These are phyloP conservation scores for Boletus sp. DNA, from an alignment of 768 basidiomycete genomes.

Conservation along the genomic window DNA sequence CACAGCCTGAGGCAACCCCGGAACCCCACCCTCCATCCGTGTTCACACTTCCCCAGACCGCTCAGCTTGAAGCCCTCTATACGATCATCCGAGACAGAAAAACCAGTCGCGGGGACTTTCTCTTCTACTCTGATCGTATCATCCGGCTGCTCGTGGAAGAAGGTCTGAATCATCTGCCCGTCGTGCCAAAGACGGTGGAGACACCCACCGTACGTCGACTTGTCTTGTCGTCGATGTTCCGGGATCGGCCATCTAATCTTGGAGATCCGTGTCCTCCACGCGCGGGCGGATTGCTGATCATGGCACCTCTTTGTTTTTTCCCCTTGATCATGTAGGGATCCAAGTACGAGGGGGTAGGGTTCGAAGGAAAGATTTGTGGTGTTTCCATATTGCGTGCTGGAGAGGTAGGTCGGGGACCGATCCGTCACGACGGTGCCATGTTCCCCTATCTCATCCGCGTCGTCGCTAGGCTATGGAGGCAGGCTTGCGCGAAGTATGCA, in stretches of 20 bases:
- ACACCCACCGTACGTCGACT: constrained; percentile 71
- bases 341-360: constrained; percentile 86
- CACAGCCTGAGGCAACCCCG: constrained; percentile 32
- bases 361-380: constrained; percentile 95
- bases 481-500: constrained; percentile 92
- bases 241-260: not conserved
- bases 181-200: constrained; percentile 71
- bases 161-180: constrained; percentile 85
- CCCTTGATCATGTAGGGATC: constrained; percentile 51
- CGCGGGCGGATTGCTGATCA: constrained; percentile 27
- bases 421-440: not conserved
- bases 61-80: constrained; percentile 92
- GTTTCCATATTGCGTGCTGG: constrained; percentile 94
- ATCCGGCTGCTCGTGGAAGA: constrained; percentile 80
- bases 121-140: constrained; percentile 94
- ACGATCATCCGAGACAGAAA: constrained; percentile 91
- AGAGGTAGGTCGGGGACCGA: constrained; percentile 52
- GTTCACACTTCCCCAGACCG: constrained; percentile 85
- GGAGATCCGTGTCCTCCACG: not conserved
- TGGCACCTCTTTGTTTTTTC: not conserved
- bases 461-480: constrained; percentile 90
- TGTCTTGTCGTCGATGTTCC: not conserved
- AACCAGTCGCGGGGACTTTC: constrained; percentile 89
- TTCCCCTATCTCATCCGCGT: not conserved
- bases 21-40: constrained; percentile 70